A percentile compares a stretch with the other conserved stretches of the same genome.
Evolutionary conservation across 305 asterid species (phyloP).

Genomic region (Fraxinus platypoda): DNA sequence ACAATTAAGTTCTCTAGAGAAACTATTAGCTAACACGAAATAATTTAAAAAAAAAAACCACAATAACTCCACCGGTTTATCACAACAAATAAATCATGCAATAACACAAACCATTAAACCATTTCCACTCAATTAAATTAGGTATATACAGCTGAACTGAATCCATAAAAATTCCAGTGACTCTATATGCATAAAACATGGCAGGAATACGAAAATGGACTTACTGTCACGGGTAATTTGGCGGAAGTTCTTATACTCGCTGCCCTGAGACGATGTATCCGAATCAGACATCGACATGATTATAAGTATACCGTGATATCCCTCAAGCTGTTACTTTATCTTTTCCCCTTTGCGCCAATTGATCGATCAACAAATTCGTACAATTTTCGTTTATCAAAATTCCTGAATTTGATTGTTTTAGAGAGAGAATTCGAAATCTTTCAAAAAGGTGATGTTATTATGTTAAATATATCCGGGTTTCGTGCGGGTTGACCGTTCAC

Average conservation of each 20-base stretch:
- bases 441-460: not conserved
- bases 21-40: not conserved
- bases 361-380: slow-evolving; percentile 24
- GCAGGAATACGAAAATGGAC: slow-evolving; percentile 26
- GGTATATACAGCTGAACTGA: not conserved
- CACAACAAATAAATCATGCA: not conserved
- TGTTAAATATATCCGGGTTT: not conserved
- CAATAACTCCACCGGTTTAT: not conserved
- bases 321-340: not conserved
- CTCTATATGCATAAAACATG: not conserved
- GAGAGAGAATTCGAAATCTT: not conserved
- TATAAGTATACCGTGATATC: slow-evolving; percentile 7
- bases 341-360: slow-evolving; percentile 1
- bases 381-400: slow-evolving; percentile 37
- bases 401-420: slow-evolving; percentile 17
- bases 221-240: slow-evolving; percentile 89
- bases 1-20: not conserved
- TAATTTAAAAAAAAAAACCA: not conserved
- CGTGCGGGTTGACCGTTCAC: slow-evolving; percentile 6
- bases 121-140: slow-evolving; percentile 8
- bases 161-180: not conserved
- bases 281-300: slow-evolving; percentile 91
- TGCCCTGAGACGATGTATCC: slow-evolving; percentile 87
- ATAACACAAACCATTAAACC: slow-evolving; percentile 1
- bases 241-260: slow-evolving; percentile 79